Conservation (phyloP, 331 rosid genomes). For the Pyracantha coccinea region DNA sequence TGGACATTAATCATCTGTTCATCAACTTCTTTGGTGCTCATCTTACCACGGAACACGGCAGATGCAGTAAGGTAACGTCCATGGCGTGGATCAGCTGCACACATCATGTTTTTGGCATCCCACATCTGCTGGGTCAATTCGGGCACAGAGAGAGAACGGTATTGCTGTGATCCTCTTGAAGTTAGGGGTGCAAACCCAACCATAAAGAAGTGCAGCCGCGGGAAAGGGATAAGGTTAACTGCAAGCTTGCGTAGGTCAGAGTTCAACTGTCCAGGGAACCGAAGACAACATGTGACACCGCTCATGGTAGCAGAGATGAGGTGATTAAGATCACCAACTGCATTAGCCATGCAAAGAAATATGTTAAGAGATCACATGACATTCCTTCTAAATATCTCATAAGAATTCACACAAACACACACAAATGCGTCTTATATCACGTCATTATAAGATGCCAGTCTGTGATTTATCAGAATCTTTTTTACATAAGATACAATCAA, state of each 20-base stretch:
- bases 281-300: constrained; percentile 75
- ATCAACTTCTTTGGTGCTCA: constrained; percentile 85
- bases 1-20: constrained; percentile 78
- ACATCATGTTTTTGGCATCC: constrained; percentile 94
- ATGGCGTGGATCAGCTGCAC: constrained; percentile 84
- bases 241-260: constrained; percentile 82
- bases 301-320: constrained; percentile 79
- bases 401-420: neutral
- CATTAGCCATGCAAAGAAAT: neutral
- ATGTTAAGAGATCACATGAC: neutral
- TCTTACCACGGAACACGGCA: constrained; percentile 80
- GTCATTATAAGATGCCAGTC: too few relatives aligned
- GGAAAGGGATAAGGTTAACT: constrained; percentile 77
- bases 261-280: constrained; percentile 83
- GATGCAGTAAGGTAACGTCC: constrained; percentile 76
- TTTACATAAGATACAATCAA: too few relatives aligned
- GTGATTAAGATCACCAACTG: constrained; percentile 85
- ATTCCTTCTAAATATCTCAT: neutral
- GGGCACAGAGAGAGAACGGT: constrained; percentile 60
- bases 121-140: constrained; percentile 86
- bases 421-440: too few relatives aligned
- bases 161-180: constrained; percentile 81
- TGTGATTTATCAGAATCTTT: neutral
- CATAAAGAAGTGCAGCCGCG: constrained; percentile 80
- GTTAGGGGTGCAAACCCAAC: constrained; percentile 85